phyloP scores from a whole-genome alignment of 257 asterid genomes.

The Petunia secreta region DNA sequence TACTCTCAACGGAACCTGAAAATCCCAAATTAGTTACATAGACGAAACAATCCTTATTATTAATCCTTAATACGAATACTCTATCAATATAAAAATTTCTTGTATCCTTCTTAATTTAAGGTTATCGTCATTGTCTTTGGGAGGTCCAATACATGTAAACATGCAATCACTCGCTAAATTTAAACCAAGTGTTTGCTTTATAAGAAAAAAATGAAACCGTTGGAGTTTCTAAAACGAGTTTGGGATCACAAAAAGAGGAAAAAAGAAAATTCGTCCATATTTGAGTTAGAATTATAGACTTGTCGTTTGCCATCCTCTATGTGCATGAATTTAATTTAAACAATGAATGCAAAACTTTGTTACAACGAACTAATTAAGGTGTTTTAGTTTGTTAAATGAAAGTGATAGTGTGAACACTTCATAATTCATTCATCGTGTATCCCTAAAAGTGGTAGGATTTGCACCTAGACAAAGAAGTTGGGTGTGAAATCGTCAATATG shows the following conservation, averaged over 20 bases:
- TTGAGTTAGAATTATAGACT: not conserved
- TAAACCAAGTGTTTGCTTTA: not conserved
- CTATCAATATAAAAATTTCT: not conserved
- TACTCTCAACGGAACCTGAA: not conserved
- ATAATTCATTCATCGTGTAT: not conserved
- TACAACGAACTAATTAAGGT: constrained; percentile 19
- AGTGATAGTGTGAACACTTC: constrained; percentile 4
- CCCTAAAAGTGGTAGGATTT: not conserved
- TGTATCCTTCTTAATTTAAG: not conserved
- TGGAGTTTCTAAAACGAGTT: not conserved
- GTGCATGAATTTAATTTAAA: constrained; percentile 16
- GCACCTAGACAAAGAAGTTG: constrained; percentile 10
- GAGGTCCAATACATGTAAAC: not conserved
- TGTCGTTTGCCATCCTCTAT: constrained; percentile 1
- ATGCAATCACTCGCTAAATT: not conserved
- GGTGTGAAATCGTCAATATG: not conserved
- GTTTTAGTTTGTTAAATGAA: not conserved
- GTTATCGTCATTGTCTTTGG: not conserved
- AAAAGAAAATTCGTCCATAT: not conserved
- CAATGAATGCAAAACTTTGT: not conserved
- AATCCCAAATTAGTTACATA: not conserved
- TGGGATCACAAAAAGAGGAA: not conserved
- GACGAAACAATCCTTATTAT: not conserved
- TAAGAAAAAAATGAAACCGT: not conserved
- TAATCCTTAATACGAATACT: not conserved